Base-by-base conservation (phyloP, 1,284 basidiomycete species). In the Taiwanofungus camphoratus region DNA sequence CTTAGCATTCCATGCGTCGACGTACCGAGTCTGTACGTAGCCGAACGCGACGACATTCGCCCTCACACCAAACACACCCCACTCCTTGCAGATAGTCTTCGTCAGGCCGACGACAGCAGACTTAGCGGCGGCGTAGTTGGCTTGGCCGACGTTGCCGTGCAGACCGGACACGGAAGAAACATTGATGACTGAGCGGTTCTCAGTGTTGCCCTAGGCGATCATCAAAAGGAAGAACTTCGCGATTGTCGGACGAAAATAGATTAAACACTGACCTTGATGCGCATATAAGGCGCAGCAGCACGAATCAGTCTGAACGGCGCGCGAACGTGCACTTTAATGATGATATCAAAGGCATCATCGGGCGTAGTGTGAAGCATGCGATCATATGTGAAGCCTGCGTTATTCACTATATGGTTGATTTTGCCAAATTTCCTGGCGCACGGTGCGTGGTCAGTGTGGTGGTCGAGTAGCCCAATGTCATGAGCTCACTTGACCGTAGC, bases 301-400 rank as follows among this genome's bases (percentile, higher is more conserved):
- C 89, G 78, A 44, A 92, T 71, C 54, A 92, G 78, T 31, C 88
- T 73, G 78, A 92, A 92, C 1, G 90, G 89, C n/a, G 83, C 84
- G 31, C 79, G 74, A 60, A 85, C 79, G 66, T 87, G 88, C 48
- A 90, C 82, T 59, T 87, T 87, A 65, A 85, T 70, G 59, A 92
- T 92, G 52, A 87, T 70, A 53, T 90, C 84, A 62, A 79, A 92
- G 1, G 79, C 77, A 31, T 88, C 87, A 62, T 92, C 90, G 6
- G 84, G 80, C 53, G 83, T 89, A 3, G 87, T 90, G 67, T 92
- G 89, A 32, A 89, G 68, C 90, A 92, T 92, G 64, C 79, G 82
- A 73, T 92, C 89, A 55, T 77, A 87, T 2, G 90, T 92, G 69
- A 92, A 92, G 33, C 89, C 89, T 43, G 88, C 84, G 52, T 92